Conservation (phyloP, 768 basidiomycete genomes). For the Leccinellum albellum region DNA sequence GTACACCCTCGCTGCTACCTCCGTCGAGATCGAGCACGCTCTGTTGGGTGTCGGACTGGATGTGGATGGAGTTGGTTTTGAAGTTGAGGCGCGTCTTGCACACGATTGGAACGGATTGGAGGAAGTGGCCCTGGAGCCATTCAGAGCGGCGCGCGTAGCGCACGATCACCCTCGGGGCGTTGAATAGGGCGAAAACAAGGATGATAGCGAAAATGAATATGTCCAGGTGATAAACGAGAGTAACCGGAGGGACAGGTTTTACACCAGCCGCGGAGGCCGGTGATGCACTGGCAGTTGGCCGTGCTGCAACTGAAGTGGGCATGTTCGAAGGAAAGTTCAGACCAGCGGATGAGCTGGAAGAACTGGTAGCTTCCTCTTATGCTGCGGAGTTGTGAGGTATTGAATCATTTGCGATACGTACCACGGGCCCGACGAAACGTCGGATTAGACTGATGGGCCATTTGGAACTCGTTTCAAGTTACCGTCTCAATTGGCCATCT, state of each 20-base stretch:
- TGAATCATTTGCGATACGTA: no score
- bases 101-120: constrained; percentile 25
- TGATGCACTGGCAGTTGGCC: background rate
- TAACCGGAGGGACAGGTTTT: background rate
- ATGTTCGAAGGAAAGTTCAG: background rate
- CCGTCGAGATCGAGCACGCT: constrained; percentile 16
- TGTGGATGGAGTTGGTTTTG: constrained; percentile 12
- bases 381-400: background rate
- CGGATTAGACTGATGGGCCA: background rate
- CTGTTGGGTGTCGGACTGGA: constrained; percentile 12
- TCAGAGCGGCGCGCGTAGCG: constrained; percentile 49
- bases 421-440: no score
- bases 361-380: background rate
- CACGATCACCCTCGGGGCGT: constrained; percentile 47
- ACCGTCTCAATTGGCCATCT: background rate
- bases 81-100: constrained; percentile 9
- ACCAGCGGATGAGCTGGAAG: no score
- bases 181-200: constrained; percentile 37
- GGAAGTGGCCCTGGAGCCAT: constrained; percentile 49
- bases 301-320: background rate
- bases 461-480: background rate
- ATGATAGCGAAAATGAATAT: constrained; percentile 44
- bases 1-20: constrained; percentile 7
- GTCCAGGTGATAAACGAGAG: constrained; percentile 38
- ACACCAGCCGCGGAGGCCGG: background rate